These are phyloP conservation scores for Suillus bovinus DNA, from an alignment of 768 basidiomycete species.

Conservation along the genomic window DNA sequence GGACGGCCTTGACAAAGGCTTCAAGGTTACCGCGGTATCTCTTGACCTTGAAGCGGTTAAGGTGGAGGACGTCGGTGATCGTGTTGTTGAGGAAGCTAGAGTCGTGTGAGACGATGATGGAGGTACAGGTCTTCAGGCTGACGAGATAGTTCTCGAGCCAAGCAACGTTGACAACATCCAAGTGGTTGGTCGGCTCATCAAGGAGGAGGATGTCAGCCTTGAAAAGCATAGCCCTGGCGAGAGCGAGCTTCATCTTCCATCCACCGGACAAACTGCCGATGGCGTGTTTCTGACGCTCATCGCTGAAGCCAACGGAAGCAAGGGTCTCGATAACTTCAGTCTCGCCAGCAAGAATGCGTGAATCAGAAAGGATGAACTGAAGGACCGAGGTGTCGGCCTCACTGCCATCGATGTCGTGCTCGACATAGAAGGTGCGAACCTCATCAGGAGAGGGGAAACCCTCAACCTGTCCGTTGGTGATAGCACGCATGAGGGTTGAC, in stretches of 20 bases:
- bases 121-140: slow-evolving; percentile 86
- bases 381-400: slow-evolving; percentile 91
- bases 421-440: slow-evolving; percentile 99
- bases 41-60: slow-evolving; percentile 98
- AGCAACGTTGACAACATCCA: slow-evolving; percentile 96
- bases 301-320: slow-evolving; percentile 88
- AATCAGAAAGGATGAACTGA: slow-evolving; percentile 83
- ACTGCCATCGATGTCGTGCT: slow-evolving; percentile 97
- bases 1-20: slow-evolving; percentile 90
- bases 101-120: slow-evolving; percentile 98
- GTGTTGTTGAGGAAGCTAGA: slow-evolving; percentile 97
- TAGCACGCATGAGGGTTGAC: slow-evolving; percentile 91
- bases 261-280: slow-evolving; percentile 95
- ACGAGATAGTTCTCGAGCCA: slow-evolving; percentile 97
- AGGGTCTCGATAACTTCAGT: slow-evolving; percentile 80
- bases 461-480: slow-evolving; percentile 94
- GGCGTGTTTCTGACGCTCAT: slow-evolving; percentile 79
- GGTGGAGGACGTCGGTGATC: slow-evolving; percentile 95
- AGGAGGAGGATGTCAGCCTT: slow-evolving; percentile 95
- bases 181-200: slow-evolving; percentile 95
- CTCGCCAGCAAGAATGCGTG: slow-evolving; percentile 70
- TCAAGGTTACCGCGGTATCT: slow-evolving; percentile 96
- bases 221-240: slow-evolving; percentile 97
- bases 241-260: slow-evolving; percentile 99
- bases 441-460: slow-evolving; percentile 97